Evolutionary conservation across 2,329 filamentous ascomycete species (phyloP), one percentile per base, ranked within the genome.

Genomic region (Hypoxylon sp.): DNA sequence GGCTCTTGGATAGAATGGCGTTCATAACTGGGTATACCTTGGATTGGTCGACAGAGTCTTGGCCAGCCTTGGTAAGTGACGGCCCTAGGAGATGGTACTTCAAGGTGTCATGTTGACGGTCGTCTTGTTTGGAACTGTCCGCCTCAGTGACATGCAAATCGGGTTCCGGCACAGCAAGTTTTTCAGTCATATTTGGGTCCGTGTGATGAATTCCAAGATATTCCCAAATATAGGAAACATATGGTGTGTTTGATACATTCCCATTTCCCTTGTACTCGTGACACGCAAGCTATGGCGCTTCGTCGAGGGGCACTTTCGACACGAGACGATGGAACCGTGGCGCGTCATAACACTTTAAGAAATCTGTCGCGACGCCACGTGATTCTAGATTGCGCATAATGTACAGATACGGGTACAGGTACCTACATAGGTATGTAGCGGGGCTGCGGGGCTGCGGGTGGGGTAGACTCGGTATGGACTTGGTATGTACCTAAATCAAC

Each of bases 1-100:
- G 15, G 24, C 2, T 15, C n/a, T 15, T 5, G n/a, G 15, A 24
- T 4, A 50, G 7, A 44, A 44, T 21, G 17, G 11, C 17, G 17
- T 19, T 21, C 7, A 19, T 42, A 44, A n/a, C 27, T 13, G 27
- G 46, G 27, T 8, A 27, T 68, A 90, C 91, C 83, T 96, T 97
- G 70, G 87, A 87, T 81, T 98, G 96, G 75, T 99, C 93, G n/a
- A 98, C 95, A 15, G 88, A 86, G 76, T 97, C 93, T 78, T 98
- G 94, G 1, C 96, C 96, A 31, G 94, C 93, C 80, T 99, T 99
- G 21, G 94, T 95, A 58, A 98, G 83, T 5, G 94, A 98, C 0
- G 94, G 95, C 0, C 96, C 96, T 0, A 98, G 85, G 0, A 98
- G 87, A 62, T 92, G 91, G 79, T 98, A 97, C 76, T 97, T 98